Conservation (phyloP, 108 stramenopile genomes). For the Cyclostephanos tholiformis region DNA sequence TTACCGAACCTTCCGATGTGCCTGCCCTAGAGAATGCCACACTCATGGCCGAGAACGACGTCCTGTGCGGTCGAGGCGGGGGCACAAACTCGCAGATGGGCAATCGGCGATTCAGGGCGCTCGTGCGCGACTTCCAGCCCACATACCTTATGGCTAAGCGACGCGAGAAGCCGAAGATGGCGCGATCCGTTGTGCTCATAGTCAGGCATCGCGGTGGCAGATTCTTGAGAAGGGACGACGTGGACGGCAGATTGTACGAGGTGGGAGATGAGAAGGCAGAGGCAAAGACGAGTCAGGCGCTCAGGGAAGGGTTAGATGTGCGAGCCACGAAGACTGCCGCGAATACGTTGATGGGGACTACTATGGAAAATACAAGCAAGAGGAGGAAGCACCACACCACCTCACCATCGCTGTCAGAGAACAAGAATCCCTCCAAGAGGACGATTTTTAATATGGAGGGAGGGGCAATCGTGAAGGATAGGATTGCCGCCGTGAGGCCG, state of each 20-base stretch:
- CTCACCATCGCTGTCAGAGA: background rate
- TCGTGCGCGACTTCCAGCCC: conserved; percentile 86
- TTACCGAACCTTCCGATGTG: conserved; percentile 51
- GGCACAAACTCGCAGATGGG: conserved; percentile 90
- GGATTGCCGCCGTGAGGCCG: background rate
- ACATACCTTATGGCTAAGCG: conserved; percentile 83
- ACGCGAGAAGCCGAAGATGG: conserved; percentile 85
- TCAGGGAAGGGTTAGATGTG: conserved; percentile 87
- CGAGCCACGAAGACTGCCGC: conserved; percentile 74
- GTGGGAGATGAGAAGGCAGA: conserved; percentile 90
- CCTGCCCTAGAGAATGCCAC: conserved; percentile 62
- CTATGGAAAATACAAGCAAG: conserved; percentile 27
- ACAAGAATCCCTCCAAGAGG: background rate
- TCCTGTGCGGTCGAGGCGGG: conserved; percentile 84
- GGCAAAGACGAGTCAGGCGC: conserved; percentile 87
- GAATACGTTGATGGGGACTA: conserved; percentile 41
- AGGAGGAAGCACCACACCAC: conserved; percentile 5
- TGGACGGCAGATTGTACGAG: conserved; percentile 73
- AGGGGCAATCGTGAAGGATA: background rate
- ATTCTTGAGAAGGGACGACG: conserved; percentile 81
- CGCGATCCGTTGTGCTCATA: conserved; percentile 81
- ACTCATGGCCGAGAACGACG: conserved; percentile 74
- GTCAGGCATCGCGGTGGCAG: conserved; percentile 82
- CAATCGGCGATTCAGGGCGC: conserved; percentile 80
- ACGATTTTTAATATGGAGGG: background rate